Base-by-base conservation (phyloP, 1,284 basidiomycete genomes). In the Ceratobasidium sp. region DNA sequence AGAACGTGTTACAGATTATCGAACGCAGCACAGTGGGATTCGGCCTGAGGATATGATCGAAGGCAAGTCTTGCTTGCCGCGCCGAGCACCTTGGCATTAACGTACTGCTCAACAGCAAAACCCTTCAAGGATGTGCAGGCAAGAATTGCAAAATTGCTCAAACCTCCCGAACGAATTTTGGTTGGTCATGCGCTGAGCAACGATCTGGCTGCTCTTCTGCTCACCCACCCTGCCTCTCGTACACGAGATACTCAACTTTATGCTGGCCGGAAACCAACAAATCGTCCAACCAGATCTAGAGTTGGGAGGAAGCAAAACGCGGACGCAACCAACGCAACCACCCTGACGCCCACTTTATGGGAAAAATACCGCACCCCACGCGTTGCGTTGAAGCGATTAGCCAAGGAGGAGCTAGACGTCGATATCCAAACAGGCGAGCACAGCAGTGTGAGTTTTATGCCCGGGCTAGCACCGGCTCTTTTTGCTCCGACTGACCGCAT, bases 121-220 rank as follows among this genome's bases (percentile, higher is more conserved):
- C 83, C 89, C 0, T 99, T 99, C 80, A 86, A 87, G 5, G 89
- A 93, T 64, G 89, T 98, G 0, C 96, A 98, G 81, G 88, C 91
- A 79, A 83, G 88, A 74, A 96, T 98, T 0, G 89, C 95, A 0
- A 90, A 89, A 33, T 79, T 99, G 17, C 82, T 98, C 22, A 89
- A 94, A 76, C 54, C 66, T 22, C 31, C 51, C 3, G 95, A 92
- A 72, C 87, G 91, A 60, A 89, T 98, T 47, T 82, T 99, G n/a
- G 88, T 99, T 6, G 98, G 97, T 0, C 97, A 99, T 81, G 97
- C 97, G 0, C 86, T 99, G 7, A 88, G 93, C 79, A 97, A 99
- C 79, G 97, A 99, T 84, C 85, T 98, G 27, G 93, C 95, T 84
- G 94, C 91, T 0, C 88, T 99, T 3, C 86, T 98, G 0, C 88